Evolutionary conservation across 2,329 filamentous ascomycete species (phyloP).

Genomic region (Beauveria bassiana): DNA sequence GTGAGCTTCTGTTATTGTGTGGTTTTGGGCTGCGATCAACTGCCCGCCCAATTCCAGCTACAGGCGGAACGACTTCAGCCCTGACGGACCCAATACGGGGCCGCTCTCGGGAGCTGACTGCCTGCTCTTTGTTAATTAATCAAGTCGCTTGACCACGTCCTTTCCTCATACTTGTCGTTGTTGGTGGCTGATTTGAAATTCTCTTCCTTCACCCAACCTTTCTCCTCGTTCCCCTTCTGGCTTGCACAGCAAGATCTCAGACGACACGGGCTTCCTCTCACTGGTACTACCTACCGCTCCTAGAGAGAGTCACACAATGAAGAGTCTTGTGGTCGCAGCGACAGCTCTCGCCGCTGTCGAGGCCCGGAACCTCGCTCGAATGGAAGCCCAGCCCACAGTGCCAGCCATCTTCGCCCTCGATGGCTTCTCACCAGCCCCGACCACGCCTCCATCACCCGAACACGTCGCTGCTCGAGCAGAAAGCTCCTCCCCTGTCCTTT

Average conservation of each 20-base stretch:
- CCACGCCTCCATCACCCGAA: slow-evolving; percentile 20
- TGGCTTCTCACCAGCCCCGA: slow-evolving; percentile 8
- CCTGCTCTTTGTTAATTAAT: neutral
- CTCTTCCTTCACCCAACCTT: neutral
- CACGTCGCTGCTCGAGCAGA: slow-evolving; percentile 24
- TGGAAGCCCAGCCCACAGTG: slow-evolving; percentile 5
- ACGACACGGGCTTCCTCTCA: neutral
- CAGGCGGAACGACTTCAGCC: slow-evolving; percentile 2
- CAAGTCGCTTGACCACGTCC: neutral
- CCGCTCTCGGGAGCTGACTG: neutral
- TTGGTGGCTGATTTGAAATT: neutral
- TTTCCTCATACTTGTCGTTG: neutral
- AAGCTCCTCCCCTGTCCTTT: slow-evolving; percentile 21
- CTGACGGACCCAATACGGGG: slow-evolving; percentile 1
- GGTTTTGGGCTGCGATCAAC: neutral
- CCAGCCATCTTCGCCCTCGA: slow-evolving; percentile 7
- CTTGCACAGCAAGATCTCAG: neutral
- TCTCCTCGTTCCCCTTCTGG: neutral
- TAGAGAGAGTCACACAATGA: neutral
- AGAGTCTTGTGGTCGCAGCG: neutral
- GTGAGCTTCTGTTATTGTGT: neutral
- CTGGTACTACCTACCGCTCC: neutral
- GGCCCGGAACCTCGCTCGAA: neutral
- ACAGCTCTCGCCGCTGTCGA: neutral
- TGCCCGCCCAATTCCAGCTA: neutral